These are phyloP conservation scores for Puccinia horiana DNA, from an alignment of 1,284 basidiomycete species.

Conservation along the genomic window DNA sequence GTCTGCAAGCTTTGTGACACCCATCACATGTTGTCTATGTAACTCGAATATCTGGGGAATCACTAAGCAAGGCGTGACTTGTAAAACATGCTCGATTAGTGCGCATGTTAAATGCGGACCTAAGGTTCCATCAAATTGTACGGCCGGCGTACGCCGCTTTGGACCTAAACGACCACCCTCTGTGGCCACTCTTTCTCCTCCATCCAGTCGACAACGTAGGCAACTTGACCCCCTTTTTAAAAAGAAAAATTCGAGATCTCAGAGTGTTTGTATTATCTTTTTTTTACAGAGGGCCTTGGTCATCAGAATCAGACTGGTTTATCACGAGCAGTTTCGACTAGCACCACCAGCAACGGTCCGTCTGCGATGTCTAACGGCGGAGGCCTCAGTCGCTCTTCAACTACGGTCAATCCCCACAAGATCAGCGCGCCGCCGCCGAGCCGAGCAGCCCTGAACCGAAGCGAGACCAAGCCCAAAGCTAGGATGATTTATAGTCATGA, in stretches of 20 bases:
- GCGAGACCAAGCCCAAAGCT: conserved; percentile 61
- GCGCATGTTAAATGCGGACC: conserved; percentile 80
- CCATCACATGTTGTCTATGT: conserved; percentile 76
- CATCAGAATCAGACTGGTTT: not conserved
- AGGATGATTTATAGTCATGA: conserved; percentile 71
- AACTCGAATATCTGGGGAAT: conserved; percentile 76
- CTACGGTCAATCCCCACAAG: conserved; percentile 22
- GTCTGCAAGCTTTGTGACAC: conserved; percentile 77
- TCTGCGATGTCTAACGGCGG: not conserved
- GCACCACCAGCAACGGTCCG: conserved; percentile 1
- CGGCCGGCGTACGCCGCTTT: not conserved
- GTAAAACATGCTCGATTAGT: conserved; percentile 73
- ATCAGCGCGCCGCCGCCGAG: conserved; percentile 34
- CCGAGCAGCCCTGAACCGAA: conserved; percentile 17
- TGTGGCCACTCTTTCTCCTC: not conserved
- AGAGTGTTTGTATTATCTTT: not conserved
- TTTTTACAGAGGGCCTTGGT: not conserved
- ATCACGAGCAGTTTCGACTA: not conserved
- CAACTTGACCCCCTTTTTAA: not conserved
- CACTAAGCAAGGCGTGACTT: conserved; percentile 78
- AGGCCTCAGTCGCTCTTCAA: conserved; percentile 29
- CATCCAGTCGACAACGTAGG: not conserved
- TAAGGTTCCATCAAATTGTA: conserved; percentile 64
- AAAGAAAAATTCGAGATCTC: not conserved
- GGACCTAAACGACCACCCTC: not conserved